These are phyloP conservation scores for Chernovozyma aurita DNA, from an alignment of 1,139 yeast species.

Conservation along the genomic window DNA sequence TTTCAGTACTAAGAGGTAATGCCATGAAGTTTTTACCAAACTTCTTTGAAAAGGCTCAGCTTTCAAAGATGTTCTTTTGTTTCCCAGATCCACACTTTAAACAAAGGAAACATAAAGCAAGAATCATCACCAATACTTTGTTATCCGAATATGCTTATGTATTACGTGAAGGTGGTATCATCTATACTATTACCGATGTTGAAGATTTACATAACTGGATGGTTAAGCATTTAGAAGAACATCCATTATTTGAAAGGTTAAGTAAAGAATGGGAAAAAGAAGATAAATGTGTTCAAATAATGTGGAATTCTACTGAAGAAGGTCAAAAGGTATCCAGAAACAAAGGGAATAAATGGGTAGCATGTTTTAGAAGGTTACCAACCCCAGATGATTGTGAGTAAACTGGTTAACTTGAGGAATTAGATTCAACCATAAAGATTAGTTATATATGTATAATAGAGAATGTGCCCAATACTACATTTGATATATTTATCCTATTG, in stretches of 20 bases:
- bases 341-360: slow-evolving; percentile 80
- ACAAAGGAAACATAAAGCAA: slow-evolving; percentile 94
- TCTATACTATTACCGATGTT: slow-evolving; percentile 95
- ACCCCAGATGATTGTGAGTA: slow-evolving; percentile 42
- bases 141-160: slow-evolving; percentile 91
- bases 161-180: slow-evolving; percentile 77
- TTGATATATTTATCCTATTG: too few species aligned
- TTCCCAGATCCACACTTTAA: slow-evolving; percentile 99
- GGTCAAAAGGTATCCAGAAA: slow-evolving; percentile 95
- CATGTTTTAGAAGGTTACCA: slow-evolving; percentile 78
- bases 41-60: slow-evolving; percentile 75
- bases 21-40: slow-evolving; percentile 97
- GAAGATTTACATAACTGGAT: slow-evolving; percentile 93
- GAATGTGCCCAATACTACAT: too few species aligned
- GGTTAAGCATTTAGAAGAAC: slow-evolving; percentile 86
- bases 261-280: slow-evolving; percentile 71
- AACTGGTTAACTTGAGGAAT: too few species aligned
- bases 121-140: slow-evolving; percentile 87
- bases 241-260: slow-evolving; percentile 84
- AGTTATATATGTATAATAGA: too few species aligned
- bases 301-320: slow-evolving; percentile 93
- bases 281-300: slow-evolving; percentile 79
- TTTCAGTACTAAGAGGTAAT: slow-evolving; percentile 87
- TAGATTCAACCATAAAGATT: too few species aligned
- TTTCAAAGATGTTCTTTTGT: slow-evolving; percentile 91